These are phyloP conservation scores for Solanum lignicaule DNA, from an alignment of 257 asterid species.

Conservation along the genomic window DNA sequence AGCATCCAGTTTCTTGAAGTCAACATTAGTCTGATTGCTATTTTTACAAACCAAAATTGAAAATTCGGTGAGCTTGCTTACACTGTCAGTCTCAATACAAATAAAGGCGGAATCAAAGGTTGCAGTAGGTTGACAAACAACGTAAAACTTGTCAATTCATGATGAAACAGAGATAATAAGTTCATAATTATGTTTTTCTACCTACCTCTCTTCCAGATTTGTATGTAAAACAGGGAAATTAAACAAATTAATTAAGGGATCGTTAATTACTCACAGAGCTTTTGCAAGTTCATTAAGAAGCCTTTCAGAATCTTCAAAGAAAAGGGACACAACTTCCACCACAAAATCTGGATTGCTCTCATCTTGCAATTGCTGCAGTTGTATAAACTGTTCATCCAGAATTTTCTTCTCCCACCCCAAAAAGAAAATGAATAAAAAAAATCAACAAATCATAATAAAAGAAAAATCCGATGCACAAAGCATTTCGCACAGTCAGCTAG, in stretches of 20 bases:
- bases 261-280: slow-evolving; percentile 10
- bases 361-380: slow-evolving; percentile 31
- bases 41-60: not conserved
- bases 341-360: slow-evolving; percentile 32
- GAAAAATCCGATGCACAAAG: not conserved
- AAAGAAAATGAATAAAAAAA: not conserved
- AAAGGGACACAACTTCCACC: slow-evolving; percentile 23
- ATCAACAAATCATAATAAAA: not conserved
- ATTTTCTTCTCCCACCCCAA: not conserved
- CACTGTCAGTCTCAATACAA: not conserved
- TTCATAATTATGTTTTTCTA: not conserved
- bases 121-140: not conserved
- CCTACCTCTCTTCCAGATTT: not conserved
- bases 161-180: not conserved
- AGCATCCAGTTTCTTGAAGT: slow-evolving; percentile 25
- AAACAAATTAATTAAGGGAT: not conserved
- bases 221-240: not conserved
- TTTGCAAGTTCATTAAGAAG: slow-evolving; percentile 22
- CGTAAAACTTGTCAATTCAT: not conserved
- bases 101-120: too few relatives aligned
- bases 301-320: slow-evolving; percentile 31
- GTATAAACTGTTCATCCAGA: slow-evolving; percentile 30
- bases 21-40: slow-evolving; percentile 14
- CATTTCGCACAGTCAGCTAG: not conserved
- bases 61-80: not conserved